These are phyloP conservation scores for Tolypocladium nubicola DNA, from an alignment of 2,329 filamentous ascomycete species.

Conservation along the genomic window DNA sequence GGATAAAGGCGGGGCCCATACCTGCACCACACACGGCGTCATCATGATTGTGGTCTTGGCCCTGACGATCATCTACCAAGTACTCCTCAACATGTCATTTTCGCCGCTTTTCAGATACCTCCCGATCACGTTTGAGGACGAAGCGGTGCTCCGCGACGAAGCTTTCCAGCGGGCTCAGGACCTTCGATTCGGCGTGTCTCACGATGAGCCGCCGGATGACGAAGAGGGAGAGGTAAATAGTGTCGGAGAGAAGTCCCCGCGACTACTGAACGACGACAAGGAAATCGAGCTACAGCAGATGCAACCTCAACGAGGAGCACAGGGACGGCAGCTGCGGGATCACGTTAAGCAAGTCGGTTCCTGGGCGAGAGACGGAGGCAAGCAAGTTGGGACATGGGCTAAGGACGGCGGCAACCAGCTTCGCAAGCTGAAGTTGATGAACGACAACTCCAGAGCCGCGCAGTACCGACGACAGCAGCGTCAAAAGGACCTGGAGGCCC, in stretches of 20 bases:
- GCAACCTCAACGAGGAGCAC: conserved; percentile 6
- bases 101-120: conserved; percentile 78
- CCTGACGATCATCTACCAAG: conserved; percentile 68
- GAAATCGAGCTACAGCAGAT: conserved; percentile 30
- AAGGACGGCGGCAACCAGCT: conserved; percentile 37
- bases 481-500: conserved; percentile 57
- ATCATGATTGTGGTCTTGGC: conserved; percentile 69
- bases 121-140: conserved; percentile 91
- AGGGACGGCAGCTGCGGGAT: conserved; percentile 23
- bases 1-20: conserved; percentile 39
- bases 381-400: conserved; percentile 21
- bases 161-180: conserved; percentile 76
- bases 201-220: conserved; percentile 42
- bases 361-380: conserved; percentile 27
- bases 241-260: conserved; percentile 22
- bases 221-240: conserved; percentile 28
- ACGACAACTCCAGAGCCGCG: conserved; percentile 26
- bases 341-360: conserved; percentile 36
- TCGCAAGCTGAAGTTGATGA: conserved; percentile 27
- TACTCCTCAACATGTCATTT: conserved; percentile 73
- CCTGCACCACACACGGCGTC: conserved; percentile 68
- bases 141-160: conserved; percentile 82
- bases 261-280: conserved; percentile 23
- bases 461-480: conserved; percentile 38
- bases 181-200: conserved; percentile 50